phyloP scores from a whole-genome alignment of 1,284 basidiomycete genomes.

The Leucoagaricus sp. region DNA sequence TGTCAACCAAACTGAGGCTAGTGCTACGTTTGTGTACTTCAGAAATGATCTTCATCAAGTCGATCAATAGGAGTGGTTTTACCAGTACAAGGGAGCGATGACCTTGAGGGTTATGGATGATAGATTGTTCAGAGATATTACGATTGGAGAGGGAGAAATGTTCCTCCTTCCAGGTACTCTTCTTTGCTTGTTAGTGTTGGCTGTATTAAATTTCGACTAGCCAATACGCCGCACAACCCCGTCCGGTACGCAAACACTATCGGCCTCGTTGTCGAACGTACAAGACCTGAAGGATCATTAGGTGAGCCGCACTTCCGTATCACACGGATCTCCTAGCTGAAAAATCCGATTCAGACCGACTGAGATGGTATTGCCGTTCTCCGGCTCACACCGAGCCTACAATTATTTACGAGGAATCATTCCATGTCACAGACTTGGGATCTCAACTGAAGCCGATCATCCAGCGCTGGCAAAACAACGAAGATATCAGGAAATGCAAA shows the following conservation, averaged over 20 bases:
- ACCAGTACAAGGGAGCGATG: slow-evolving; percentile 93
- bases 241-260: slow-evolving; percentile 90
- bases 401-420: slow-evolving; percentile 83
- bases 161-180: slow-evolving; percentile 85
- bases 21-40: slow-evolving; percentile 1
- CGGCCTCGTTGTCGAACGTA: slow-evolving; percentile 94
- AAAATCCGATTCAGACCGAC: slow-evolving; percentile 60
- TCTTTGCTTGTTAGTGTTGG: neutral
- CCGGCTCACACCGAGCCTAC: slow-evolving; percentile 69
- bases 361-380: slow-evolving; percentile 93
- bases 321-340: neutral
- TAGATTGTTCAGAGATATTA: slow-evolving; percentile 84
- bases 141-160: slow-evolving; percentile 95
- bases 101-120: slow-evolving; percentile 86
- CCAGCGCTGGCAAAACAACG: slow-evolving; percentile 69
- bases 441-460: slow-evolving; percentile 95
- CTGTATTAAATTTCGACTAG: slow-evolving; percentile 39
- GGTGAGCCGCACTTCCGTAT: slow-evolving; percentile 39
- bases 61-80: slow-evolving; percentile 84
- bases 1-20: slow-evolving; percentile 87
- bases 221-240: slow-evolving; percentile 95
- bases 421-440: slow-evolving; percentile 91
- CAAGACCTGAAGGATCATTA: slow-evolving; percentile 65
- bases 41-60: neutral
- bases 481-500: slow-evolving; percentile 66